Conservation (phyloP, 257 asterid genomes). For the Solanum boliviense region DNA sequence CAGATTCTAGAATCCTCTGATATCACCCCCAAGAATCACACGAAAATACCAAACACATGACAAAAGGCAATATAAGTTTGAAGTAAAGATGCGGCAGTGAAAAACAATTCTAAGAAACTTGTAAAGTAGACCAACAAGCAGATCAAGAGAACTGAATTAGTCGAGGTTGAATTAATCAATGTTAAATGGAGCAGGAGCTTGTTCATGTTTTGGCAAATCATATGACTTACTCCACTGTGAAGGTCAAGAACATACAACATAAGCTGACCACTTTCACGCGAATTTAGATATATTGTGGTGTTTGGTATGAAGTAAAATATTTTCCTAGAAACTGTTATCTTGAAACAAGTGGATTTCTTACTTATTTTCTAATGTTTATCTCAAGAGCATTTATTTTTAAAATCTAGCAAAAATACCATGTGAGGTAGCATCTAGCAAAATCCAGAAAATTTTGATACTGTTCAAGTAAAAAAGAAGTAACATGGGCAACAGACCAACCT, state of each 20-base stretch:
- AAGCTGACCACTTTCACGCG: neutral
- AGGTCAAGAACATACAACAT: neutral
- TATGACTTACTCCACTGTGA: neutral
- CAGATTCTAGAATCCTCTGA: neutral
- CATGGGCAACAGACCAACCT: neutral
- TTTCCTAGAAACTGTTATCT: neutral
- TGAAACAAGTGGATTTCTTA: neutral
- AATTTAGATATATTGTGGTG: neutral
- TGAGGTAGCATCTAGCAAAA: neutral
- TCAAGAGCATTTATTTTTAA: neutral
- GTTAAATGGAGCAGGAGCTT: neutral
- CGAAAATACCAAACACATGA: neutral
- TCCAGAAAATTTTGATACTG: neutral
- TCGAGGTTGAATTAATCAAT: neutral
- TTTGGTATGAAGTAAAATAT: neutral
- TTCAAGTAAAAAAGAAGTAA: neutral
- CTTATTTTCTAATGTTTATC: neutral
- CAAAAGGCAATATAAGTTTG: neutral
- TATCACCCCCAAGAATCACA: neutral
- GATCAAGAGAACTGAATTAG: neutral
- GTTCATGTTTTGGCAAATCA: neutral
- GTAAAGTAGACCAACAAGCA: neutral
- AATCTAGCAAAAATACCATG: neutral
- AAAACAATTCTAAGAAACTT: neutral
- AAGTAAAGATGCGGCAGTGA: neutral